Conservation (phyloP, 345 rosid genomes). For the Salix dunnii region DNA sequence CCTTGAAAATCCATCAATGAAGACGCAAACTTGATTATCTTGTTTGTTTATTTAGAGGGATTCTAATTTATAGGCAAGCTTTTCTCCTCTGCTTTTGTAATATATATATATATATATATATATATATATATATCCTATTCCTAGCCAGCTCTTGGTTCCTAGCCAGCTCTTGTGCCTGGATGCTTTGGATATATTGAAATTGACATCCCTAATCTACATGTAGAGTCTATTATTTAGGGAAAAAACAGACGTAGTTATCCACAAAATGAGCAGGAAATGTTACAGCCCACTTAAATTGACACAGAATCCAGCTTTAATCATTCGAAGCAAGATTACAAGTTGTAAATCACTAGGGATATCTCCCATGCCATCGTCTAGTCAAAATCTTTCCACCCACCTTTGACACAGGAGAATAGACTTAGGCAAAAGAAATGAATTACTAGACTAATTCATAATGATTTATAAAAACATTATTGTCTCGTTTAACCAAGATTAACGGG, state of each 20-base stretch:
- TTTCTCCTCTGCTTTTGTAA: not conserved
- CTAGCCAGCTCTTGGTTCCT: not conserved
- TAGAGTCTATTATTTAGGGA: not conserved
- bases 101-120: not conserved
- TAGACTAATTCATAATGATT: not conserved
- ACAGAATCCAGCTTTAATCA: not conserved
- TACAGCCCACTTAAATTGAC: not conserved
- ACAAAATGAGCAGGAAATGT: not conserved
- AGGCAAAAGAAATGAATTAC: not conserved
- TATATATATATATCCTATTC: not conserved
- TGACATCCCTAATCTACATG: not conserved
- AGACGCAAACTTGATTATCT: slow-evolving; percentile 1
- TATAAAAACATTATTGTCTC: too few species aligned
- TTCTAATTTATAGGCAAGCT: not conserved
- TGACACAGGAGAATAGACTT: not conserved
- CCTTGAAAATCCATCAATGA: not conserved
- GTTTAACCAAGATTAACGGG: too few species aligned
- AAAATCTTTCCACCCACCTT: not conserved
- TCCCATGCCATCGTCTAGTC: not conserved
- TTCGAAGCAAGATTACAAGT: not conserved
- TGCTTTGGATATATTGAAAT: not conserved
- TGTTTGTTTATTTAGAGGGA: not conserved
- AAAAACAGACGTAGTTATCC: not conserved
- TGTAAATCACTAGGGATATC: not conserved
- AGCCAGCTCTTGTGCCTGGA: not conserved